Evolutionary conservation across 2,329 filamentous ascomycete species (phyloP), one percentile per base, ranked within the genome.

Genomic region (Diplocarpon rosae): DNA sequence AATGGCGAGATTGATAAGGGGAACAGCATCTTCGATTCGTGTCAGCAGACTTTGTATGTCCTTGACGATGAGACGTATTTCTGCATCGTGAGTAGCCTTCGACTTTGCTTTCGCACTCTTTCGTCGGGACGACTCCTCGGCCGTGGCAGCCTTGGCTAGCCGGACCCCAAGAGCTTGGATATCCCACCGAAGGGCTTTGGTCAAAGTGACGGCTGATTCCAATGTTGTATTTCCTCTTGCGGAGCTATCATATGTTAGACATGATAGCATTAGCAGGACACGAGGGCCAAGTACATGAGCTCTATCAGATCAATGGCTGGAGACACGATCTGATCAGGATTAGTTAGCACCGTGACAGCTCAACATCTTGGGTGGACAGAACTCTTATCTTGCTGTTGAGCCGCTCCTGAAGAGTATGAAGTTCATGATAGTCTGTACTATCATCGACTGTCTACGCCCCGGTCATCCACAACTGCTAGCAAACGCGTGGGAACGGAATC

Each of bases 241-340:
- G 48, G 81, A 79, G 55, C 73, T 76, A 44, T 15, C 13, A 6
- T 27, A 16, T 8, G 31, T 58, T 20, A 61, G 54, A 20, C 1
- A 36, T 13, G 12, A n/a, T 48, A 16, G n/a, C n/a, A 36, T 32
- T 5, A 15, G 33, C 5, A 15, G 46, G 71, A 70, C 3, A 68
- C 33, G 12, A 33, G 15, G 15, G 42, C 13, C 27, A 59, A 72
- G 56, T 63, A 85, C 80, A 92, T 92, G 56, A 95, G 74, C 62
- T 95, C 86, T 56, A 95, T 87, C 70, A 95, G 80, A 61, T 95
- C 87, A 58, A 94, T 90, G 9, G 87, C 85, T 1, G 89, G 89
- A 10, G 87, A 88, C 37, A 95, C 80, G 52, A 95, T 86, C 79
- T 86, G 51, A 12, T 29, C 3, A 11, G 2, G 4, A 37, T 14